Evolutionary conservation across 2,329 filamentous ascomycete species (phyloP), one percentile per base, ranked within the genome.

Genomic region (Davidsoniella neocaledoniae): DNA sequence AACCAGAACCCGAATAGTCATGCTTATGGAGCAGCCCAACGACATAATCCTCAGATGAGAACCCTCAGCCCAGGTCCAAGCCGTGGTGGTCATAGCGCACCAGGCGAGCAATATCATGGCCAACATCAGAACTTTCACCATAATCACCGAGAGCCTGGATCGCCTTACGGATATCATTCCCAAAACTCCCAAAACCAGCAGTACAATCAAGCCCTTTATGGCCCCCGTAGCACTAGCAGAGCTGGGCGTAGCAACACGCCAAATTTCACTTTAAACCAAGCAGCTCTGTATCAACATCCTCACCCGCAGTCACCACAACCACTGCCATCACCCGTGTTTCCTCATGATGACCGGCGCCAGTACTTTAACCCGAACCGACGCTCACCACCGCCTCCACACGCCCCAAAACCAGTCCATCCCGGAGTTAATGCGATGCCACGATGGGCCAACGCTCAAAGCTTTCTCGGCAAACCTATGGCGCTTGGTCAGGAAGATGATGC

Each of bases 401-500:
- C 51, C 5, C 51, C 51, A 16, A 46, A 50, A 25, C 51, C 51
- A 2, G 40, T 50, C 5, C 23, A 53, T 37, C 51, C 51, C 6
- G 44, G 51, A 12, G 21, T 49, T 17, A 49, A 39, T 7, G 29
- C 29, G 12, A 53, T 53, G 44, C 51, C 51, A 12, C 51, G 48
- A 19, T 53, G 51, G 51, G 51, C 51, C 9, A 45, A 49, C 37
- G 51, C 47, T 21, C 51, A 47, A 16, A 50, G 47, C 25, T 53
- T 53, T 42, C 12, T 44, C 7, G 45, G 43, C 14, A 50, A 50
- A 37, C 14, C 37, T 9, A 39, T 29, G 7, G 25, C 33, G 10
- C 42, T 37, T 5, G 46, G 38, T 3, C 10, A 12, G 3, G 46
- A 48, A n/a, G 46, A 48, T 37, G 26, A 19, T 10, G 21, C 42